phyloP scores from a whole-genome alignment of 257 asterid genomes.

The Penstemon newberryi region DNA sequence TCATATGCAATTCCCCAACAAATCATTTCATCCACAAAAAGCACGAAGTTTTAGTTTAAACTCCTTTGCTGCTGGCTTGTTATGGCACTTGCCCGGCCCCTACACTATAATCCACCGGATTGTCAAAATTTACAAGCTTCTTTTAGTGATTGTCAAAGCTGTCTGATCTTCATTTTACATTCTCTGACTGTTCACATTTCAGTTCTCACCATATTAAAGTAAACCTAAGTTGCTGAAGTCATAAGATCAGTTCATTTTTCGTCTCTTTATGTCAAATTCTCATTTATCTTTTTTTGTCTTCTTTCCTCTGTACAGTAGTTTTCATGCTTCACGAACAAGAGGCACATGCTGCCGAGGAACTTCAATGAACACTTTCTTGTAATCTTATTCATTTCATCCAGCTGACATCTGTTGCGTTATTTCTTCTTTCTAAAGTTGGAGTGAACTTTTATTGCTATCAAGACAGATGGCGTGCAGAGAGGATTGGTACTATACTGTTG shows the following conservation, averaged over 20 bases:
- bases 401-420: constrained; percentile 28
- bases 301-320: constrained; percentile 45
- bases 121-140: background rate
- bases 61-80: too few relatives aligned
- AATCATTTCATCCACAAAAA: too few relatives aligned
- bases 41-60: too few relatives aligned
- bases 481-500: constrained; percentile 66
- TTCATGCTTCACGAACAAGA: constrained; percentile 90
- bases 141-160: background rate
- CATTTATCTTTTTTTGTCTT: constrained; percentile 13
- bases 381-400: constrained; percentile 17
- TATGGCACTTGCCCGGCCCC: too few relatives aligned
- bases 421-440: constrained; percentile 55
- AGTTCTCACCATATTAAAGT: background rate
- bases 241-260: background rate
- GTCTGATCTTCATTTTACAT: background rate
- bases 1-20: background rate
- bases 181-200: constrained; percentile 14
- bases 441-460: constrained; percentile 93
- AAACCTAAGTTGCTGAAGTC: constrained; percentile 15
- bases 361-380: constrained; percentile 8
- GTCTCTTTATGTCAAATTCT: constrained; percentile 18
- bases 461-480: constrained; percentile 99
- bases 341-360: constrained; percentile 88
- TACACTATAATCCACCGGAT: too few relatives aligned